These are phyloP conservation scores for Sporobolomyces roseus DNA, from an alignment of 768 basidiomycete species.

Conservation along the genomic window DNA sequence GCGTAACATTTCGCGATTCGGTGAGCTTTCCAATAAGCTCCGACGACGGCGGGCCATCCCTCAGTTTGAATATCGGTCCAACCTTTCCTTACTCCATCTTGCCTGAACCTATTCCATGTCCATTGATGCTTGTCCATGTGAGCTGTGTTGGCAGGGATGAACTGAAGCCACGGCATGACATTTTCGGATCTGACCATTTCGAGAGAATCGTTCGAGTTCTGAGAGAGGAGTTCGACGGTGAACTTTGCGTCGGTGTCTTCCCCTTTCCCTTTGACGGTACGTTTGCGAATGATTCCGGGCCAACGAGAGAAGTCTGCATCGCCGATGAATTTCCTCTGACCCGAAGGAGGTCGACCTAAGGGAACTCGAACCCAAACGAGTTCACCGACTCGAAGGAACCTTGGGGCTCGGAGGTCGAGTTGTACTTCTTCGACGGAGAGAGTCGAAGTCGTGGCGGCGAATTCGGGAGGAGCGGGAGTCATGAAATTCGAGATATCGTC, in stretches of 20 bases:
- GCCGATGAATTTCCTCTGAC: slow-evolving; percentile 3
- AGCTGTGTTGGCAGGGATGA: slow-evolving; percentile 12
- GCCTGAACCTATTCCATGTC: not conserved
- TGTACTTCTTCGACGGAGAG: slow-evolving; percentile 6
- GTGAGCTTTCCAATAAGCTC: slow-evolving; percentile 21
- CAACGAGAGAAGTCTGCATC: slow-evolving; percentile 27
- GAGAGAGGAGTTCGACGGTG: slow-evolving; percentile 26
- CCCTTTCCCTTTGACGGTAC: not conserved
- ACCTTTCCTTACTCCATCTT: slow-evolving; percentile 1
- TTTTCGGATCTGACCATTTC: slow-evolving; percentile 15
- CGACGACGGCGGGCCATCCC: slow-evolving; percentile 19
- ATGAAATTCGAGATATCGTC: slow-evolving; percentile 13
- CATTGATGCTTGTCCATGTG: not conserved
- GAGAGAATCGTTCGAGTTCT: not conserved
- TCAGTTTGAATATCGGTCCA: slow-evolving; percentile 20
- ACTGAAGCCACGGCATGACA: slow-evolving; percentile 21
- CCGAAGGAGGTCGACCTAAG: not conserved
- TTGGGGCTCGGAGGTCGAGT: slow-evolving; percentile 17
- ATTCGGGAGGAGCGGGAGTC: not conserved
- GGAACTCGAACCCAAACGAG: slow-evolving; percentile 38
- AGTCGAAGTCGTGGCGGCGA: not conserved
- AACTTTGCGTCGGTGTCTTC: slow-evolving; percentile 6
- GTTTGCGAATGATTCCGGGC: slow-evolving; percentile 32
- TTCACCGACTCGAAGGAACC: slow-evolving; percentile 22
- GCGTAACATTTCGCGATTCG: slow-evolving; percentile 28